Percentiles rank a stretch among this genome's conserved stretches.
Evolutionary conservation across 2,329 filamentous ascomycete species (phyloP).

Genomic region (Spiromastix sp.): DNA sequence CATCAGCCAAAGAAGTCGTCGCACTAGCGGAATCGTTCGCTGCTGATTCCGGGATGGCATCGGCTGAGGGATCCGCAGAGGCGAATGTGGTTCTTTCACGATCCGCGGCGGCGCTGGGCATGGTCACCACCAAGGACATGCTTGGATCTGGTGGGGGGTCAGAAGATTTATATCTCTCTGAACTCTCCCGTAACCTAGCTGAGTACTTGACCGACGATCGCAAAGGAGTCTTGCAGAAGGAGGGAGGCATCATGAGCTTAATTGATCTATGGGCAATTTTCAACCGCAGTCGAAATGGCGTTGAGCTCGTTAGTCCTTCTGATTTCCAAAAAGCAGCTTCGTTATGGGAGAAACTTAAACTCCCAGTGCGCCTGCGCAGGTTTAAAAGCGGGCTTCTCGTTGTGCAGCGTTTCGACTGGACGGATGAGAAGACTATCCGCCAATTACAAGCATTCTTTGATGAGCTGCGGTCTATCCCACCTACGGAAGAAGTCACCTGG

Average conservation of each 20-base stretch:
- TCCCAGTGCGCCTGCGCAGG: constrained; percentile 75
- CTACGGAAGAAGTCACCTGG: constrained; percentile 57
- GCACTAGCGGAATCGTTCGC: constrained; percentile 84
- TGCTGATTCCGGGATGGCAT: constrained; percentile 49
- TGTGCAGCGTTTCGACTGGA: constrained; percentile 78
- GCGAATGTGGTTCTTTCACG: constrained; percentile 67
- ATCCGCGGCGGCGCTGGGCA: constrained; percentile 70
- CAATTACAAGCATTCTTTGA: constrained; percentile 67
- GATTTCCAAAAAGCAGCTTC: constrained; percentile 86
- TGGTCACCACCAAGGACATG: constrained; percentile 93
- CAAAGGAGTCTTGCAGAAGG: constrained; percentile 62
- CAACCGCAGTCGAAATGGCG: constrained; percentile 83
- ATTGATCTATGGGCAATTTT: constrained; percentile 93
- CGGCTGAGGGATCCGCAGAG: constrained; percentile 53
- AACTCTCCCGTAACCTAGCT: constrained; percentile 72
- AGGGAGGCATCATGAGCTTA: constrained; percentile 79
- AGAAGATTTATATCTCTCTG: constrained; percentile 80
- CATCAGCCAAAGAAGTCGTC: constrained; percentile 91
- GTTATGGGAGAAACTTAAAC: constrained; percentile 75
- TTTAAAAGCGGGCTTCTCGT: constrained; percentile 94
- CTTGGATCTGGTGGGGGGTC: constrained; percentile 63
- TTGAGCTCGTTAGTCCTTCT: constrained; percentile 82
- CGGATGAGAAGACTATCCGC: constrained; percentile 78
- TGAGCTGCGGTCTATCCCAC: constrained; percentile 57
- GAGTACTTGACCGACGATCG: constrained; percentile 84